Evolutionary conservation across 2,329 filamentous ascomycete species (phyloP).

Genomic region (Cladobotryum mycophilum): DNA sequence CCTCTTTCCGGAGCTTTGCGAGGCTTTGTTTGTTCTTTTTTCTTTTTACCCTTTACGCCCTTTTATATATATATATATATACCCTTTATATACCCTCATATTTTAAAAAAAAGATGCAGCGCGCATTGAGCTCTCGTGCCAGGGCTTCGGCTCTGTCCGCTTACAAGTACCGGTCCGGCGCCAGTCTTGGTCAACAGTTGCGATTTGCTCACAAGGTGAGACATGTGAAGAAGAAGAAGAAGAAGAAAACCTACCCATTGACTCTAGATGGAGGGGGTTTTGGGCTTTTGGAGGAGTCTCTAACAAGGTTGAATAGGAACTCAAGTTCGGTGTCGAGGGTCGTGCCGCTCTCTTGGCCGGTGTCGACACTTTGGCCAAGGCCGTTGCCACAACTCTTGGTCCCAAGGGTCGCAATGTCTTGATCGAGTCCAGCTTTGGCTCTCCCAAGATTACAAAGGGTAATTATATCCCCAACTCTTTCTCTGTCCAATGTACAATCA

Average conservation of each 20-base stretch:
- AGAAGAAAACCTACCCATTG: slow-evolving; percentile 10
- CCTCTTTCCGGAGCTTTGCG: background rate
- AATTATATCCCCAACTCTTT: too few species aligned
- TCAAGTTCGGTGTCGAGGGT: slow-evolving; percentile 96
- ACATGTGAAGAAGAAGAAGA: background rate
- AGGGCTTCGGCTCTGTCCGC: slow-evolving; percentile 73
- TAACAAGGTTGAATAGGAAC: slow-evolving; percentile 54
- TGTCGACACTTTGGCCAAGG: slow-evolving; percentile 94
- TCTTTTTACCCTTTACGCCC: slow-evolving; percentile 20
- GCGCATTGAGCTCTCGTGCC: slow-evolving; percentile 76
- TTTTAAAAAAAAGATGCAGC: slow-evolving; percentile 70
- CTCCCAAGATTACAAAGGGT: slow-evolving; percentile 99
- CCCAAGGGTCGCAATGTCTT: slow-evolving; percentile 98
- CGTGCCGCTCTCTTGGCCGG: slow-evolving; percentile 83
- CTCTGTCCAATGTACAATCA: background rate
- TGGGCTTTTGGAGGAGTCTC: slow-evolving; percentile 23
- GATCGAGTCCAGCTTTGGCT: slow-evolving; percentile 97
- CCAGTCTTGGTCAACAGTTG: slow-evolving; percentile 75
- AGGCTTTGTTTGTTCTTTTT: slow-evolving; percentile 13
- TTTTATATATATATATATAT: slow-evolving; percentile 25
- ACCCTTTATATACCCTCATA: slow-evolving; percentile 17
- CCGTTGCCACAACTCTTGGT: slow-evolving; percentile 90
- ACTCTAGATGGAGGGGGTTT: background rate
- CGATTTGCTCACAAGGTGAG: slow-evolving; percentile 95
- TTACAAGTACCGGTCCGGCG: slow-evolving; percentile 57